These are phyloP conservation scores for Letharia columbiana DNA, from an alignment of 495 filamentous ascomycete species.

Conservation along the genomic window DNA sequence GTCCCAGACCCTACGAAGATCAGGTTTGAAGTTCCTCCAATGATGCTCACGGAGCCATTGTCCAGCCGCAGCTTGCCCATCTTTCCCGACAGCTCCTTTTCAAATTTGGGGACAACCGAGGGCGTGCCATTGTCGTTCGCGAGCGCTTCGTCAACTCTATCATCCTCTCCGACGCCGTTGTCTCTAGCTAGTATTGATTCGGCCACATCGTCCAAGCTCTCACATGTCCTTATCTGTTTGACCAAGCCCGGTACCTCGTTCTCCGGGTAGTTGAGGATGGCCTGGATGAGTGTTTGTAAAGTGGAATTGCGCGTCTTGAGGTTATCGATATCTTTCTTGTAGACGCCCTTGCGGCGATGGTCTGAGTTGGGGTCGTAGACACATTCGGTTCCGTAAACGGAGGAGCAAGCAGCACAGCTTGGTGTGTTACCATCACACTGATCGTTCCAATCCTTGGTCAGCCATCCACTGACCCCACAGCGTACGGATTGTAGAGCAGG, in stretches of 20 bases:
- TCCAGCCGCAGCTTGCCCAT: slow-evolving; percentile 85
- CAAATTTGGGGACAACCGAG: slow-evolving; percentile 53
- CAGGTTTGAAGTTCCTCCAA: slow-evolving; percentile 90
- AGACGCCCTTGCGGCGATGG: slow-evolving; percentile 91
- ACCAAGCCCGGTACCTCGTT: slow-evolving; percentile 76
- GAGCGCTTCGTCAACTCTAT: slow-evolving; percentile 36
- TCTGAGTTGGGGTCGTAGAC: slow-evolving; percentile 90
- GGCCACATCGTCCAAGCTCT: slow-evolving; percentile 83
- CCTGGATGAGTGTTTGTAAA: slow-evolving; percentile 83
- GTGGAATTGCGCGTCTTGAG: slow-evolving; percentile 82
- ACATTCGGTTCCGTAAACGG: slow-evolving; percentile 80
- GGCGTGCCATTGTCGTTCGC: slow-evolving; percentile 33
- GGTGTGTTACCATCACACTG: slow-evolving; percentile 89
- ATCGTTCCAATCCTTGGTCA: slow-evolving; percentile 8
- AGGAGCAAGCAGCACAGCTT: slow-evolving; percentile 87
- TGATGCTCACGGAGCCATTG: slow-evolving; percentile 84
- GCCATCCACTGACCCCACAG: background rate
- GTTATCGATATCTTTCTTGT: slow-evolving; percentile 87
- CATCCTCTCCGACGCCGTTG: slow-evolving; percentile 30
- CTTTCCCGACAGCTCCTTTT: slow-evolving; percentile 80
- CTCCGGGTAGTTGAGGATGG: slow-evolving; percentile 74
- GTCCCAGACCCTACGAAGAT: slow-evolving; percentile 61
- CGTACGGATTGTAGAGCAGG: background rate
- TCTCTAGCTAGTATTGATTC: slow-evolving; percentile 62
- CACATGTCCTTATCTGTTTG: slow-evolving; percentile 80